Base-by-base conservation (phyloP, 768 basidiomycete genomes). In the Termitomyces titanicus region DNA sequence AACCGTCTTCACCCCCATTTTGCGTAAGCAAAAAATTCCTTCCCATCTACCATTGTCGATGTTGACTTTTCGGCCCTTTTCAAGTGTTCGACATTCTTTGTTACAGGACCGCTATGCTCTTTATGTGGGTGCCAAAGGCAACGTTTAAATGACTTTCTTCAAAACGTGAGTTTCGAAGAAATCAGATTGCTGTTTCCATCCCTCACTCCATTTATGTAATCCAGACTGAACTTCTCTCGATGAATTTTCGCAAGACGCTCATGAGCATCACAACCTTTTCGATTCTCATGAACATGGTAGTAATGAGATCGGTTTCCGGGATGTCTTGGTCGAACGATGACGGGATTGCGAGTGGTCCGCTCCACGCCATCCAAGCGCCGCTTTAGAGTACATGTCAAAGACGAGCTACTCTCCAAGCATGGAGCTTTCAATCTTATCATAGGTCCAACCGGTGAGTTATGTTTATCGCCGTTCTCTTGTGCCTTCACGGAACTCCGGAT, bases 71-170 rank as follows among this genome's bases (percentile, higher is more conserved):
- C 46, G 50, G 24, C 34, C 13, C 12, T 12, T 7, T 35, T 25
- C 18, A 75, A 59, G 82, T 88, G 31, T 89, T 89, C 62, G 79
- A 83, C 44, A 72, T 84, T 50, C 67, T 89, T 22, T 75, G 82
- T 27, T 70, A 71, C 5, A 79, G 81, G 51, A 61, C 84, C 24
- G 64, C 66, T 64, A 74, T 66, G 59, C 61, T 66, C 6, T 66
- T 72, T 22, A 65, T 63, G 54, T 65, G 61, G 35, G 47, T 70
- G 13, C 65, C 66, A 58, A 64, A 68, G 83, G 76, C 47, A 83
- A 83, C 64, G 86, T 90, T 3, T 78, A 5, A 57, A 69, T 22
- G 66, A 73, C 37, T 78, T 77, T 55, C 55, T 79, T 31, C 61
- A 68, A 33, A 65, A 73, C 17, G 75, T 75, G 40, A 7, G 63